Evolutionary conservation across 805 yeast species (phyloP), one percentile per base, ranked within the genome.

Genomic region (Saturnispora mendoncae): DNA sequence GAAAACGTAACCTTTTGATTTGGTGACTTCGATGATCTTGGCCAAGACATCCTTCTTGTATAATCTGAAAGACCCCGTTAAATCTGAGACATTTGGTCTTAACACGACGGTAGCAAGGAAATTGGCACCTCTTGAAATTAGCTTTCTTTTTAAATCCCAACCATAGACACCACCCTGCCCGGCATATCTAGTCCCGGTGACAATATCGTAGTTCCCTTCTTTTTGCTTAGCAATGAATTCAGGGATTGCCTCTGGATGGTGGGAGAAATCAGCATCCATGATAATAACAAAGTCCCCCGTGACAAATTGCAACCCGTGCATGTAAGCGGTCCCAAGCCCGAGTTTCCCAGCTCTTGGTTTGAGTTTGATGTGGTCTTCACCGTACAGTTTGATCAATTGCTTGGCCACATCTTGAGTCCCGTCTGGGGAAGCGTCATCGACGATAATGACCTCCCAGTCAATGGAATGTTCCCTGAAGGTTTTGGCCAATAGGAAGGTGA

Each of bases 211-310:
- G 53, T 75, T 55, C 10, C 55, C 54, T 35, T 53, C 56, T 54
- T 72, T 66, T 51, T 82, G 90, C 56, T 76, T 75, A 41, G 69
- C 71, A 53, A 82, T 80, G 58, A 81, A 80, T 57, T 78, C 67
- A 6, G 88, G 90, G 58, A 81, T 81, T 23, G 87, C 82, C 51
- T 76, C 79, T 19, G 90, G 90, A 58, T 79, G 86, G 59, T 81
- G 90, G 6, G 85, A 78, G 63, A 82, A 81, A 57, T 81, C 90
- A 14, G 90, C 90, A 56, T 81, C 90, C 90, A 81, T 81, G 51
- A 82, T 81, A 47, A 81, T 75, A 38, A 81, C 87, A 58, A 69
- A 81, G 60, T 82, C 72, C 36, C 90, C 90, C 17, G 80, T 74
- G 38, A 73, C 85, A 51, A 54, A 78, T 57, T 82, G 71, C 50